Evolutionary conservation across 768 basidiomycete genomes (phyloP).

Genomic region (Leucogyrophana mollusca): DNA sequence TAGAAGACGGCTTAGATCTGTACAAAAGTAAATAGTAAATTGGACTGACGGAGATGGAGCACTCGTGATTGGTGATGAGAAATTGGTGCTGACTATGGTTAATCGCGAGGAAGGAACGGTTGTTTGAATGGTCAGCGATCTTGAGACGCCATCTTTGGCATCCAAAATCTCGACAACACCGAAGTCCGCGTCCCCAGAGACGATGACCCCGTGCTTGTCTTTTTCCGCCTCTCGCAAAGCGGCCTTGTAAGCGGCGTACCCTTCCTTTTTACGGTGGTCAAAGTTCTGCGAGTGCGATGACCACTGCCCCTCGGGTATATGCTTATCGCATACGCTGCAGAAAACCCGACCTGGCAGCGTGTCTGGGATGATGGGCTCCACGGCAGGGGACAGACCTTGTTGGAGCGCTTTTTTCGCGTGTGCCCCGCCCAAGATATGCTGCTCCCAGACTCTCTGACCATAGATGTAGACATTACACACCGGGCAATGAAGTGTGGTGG

Average conservation of each 20-base stretch:
- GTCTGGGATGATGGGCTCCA: slow-evolving; percentile 31
- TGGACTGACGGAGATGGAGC: slow-evolving; percentile 5
- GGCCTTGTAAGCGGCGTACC: slow-evolving; percentile 37
- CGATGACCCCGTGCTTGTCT: slow-evolving; percentile 50
- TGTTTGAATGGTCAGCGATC: slow-evolving; percentile 10
- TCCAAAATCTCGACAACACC: slow-evolving; percentile 43
- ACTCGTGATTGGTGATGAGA: slow-evolving; percentile 3
- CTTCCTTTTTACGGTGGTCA: slow-evolving; percentile 37
- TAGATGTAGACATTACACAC: slow-evolving; percentile 24
- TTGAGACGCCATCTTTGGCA: slow-evolving; percentile 18
- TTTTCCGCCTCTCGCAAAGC: slow-evolving; percentile 52
- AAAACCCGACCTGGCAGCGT: slow-evolving; percentile 16
- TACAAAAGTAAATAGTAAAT: too few relatives aligned
- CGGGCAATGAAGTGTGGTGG: slow-evolving; percentile 22
- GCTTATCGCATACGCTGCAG: slow-evolving; percentile 31
- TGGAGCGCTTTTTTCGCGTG: slow-evolving; percentile 15
- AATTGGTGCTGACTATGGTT: slow-evolving; percentile 9
- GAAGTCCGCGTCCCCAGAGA: slow-evolving; percentile 48
- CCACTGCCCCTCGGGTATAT: slow-evolving; percentile 33
- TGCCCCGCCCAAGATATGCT: slow-evolving; percentile 18
- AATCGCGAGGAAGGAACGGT: slow-evolving; percentile 7
- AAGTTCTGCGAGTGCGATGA: slow-evolving; percentile 24
- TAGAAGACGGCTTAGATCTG: not conserved
- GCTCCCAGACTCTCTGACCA: slow-evolving; percentile 19
- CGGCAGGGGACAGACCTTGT: slow-evolving; percentile 20